Conservation (phyloP, 257 asterid species). For the Perilla frutescens region DNA sequence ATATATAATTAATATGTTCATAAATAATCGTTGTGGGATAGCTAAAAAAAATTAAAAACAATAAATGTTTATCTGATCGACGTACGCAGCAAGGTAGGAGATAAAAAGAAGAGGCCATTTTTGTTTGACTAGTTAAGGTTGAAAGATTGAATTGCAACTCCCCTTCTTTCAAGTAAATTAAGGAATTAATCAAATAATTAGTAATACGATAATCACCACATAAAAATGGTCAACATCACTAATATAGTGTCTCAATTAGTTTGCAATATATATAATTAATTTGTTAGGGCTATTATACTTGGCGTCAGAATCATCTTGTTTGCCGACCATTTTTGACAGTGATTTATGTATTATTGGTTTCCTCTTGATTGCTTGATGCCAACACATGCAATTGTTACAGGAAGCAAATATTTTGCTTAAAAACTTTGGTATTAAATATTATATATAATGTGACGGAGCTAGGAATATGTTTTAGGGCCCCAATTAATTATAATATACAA, state of each 20-base stretch:
- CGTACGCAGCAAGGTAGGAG: background rate
- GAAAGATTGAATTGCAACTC: constrained; percentile 42
- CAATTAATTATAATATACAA: no score
- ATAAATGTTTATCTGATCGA: background rate
- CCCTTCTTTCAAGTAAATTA: constrained; percentile 48
- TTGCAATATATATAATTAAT: background rate
- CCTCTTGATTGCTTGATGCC: background rate
- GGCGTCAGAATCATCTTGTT: constrained; percentile 40
- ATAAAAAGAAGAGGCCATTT: constrained; percentile 3
- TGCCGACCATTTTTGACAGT: constrained; percentile 53
- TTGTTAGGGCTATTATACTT: constrained; percentile 30
- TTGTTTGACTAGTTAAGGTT: constrained; percentile 33
- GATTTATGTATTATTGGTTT: background rate
- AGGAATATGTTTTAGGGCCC: no score
- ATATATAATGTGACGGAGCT: no score
- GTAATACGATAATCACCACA: constrained; percentile 29
- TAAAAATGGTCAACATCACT: constrained; percentile 49
- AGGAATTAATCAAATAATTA: constrained; percentile 42
- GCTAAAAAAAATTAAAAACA: no score
- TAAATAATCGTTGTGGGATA: background rate
- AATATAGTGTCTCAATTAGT: constrained; percentile 7
- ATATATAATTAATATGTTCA: no score
- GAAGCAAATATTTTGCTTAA: background rate
- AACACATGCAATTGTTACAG: background rate
- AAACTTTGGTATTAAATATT: background rate